Conservation (phyloP, 2,329 filamentous ascomycete species). For the Aspergillus sp. region DNA sequence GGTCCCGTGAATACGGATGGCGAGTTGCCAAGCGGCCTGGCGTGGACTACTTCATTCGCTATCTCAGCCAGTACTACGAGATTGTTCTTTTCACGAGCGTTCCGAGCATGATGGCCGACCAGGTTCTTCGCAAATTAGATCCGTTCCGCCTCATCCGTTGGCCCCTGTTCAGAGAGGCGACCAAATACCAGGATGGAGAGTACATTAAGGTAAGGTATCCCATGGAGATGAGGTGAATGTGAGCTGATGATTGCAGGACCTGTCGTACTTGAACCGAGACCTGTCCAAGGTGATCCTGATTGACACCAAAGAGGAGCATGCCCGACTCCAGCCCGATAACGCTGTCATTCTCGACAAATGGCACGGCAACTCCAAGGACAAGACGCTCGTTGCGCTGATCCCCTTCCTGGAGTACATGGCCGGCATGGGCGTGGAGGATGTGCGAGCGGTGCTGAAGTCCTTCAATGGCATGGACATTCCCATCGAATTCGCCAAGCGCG, state of each 20-base stretch:
- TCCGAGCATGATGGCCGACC: slow-evolving; percentile 74
- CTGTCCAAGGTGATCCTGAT: slow-evolving; percentile 91
- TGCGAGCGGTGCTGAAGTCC: slow-evolving; percentile 74
- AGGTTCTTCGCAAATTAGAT: slow-evolving; percentile 84
- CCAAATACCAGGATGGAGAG: slow-evolving; percentile 89
- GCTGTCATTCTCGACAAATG: slow-evolving; percentile 86
- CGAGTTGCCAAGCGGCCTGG: slow-evolving; percentile 89
- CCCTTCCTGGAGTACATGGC: slow-evolving; percentile 97
- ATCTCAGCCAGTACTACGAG: slow-evolving; percentile 96
- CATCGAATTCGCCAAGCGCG: slow-evolving; percentile 76
- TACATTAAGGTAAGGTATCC: slow-evolving; percentile 69
- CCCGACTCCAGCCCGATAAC: slow-evolving; percentile 89
- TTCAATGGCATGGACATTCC: slow-evolving; percentile 87
- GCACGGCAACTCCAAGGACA: slow-evolving; percentile 74
- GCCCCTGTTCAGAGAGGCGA: slow-evolving; percentile 93
- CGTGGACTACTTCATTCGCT: slow-evolving; percentile 93
- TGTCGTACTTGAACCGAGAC: slow-evolving; percentile 95
- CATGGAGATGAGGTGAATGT: slow-evolving; percentile 95
- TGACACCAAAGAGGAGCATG: slow-evolving; percentile 74
- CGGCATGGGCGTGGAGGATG: slow-evolving; percentile 83
- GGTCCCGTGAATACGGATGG: slow-evolving; percentile 91
- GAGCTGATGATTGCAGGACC: slow-evolving; percentile 52
- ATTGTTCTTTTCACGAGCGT: slow-evolving; percentile 90
- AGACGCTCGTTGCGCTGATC: slow-evolving; percentile 76
- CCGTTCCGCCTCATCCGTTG: slow-evolving; percentile 92